Base-by-base conservation (phyloP, 441 rosid species). In the Syzygium malaccense region DNA sequence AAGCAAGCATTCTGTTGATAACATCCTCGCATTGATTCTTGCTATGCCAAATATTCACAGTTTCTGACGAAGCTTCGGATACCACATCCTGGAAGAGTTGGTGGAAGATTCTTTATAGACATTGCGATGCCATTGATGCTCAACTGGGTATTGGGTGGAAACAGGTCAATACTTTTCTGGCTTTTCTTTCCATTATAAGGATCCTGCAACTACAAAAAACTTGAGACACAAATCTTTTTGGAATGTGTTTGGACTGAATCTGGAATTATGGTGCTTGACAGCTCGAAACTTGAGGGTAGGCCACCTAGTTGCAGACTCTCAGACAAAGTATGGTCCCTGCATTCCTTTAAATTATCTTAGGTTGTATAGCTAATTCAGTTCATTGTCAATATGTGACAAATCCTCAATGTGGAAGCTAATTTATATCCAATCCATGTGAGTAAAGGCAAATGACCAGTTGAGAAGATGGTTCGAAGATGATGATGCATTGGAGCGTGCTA, bases 131-230 rank as follows among this genome's bases (percentile, higher is more conserved):
- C 99, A 53, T 57, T 94, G 87, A 96, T 96, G 98, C 96, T 96
- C 89, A 92, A 87, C 87, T 98, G 99, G 99, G 98, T 98, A 85
- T 93, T 98, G 88, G 98, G 98, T 68, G 99, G 98, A 62, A 96
- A 97, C 93, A 98, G 99, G 99, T 97, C 87, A 89, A 87, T 90
- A 45, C 87, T 90, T 41, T 85, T 56, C 57, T 49, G 84, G 30
- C 62, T 55, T 90, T 71, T 89, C 64, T 66, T 71, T 64, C 66
- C 26, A 56, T 79, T 54, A 53, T 60, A 28, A 75, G 54, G 32
- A 9, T 56, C 25, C 20, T 53, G 37, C 37, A 32, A 60, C 55
- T 60, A n/a, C 84, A n/a, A 55, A 75, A 28, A 33, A 18, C 12
- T 14, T 9, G 14, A 37, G 33, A n/a, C 86, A 37, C 58, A 37